Evolutionary conservation across 768 basidiomycete genomes (phyloP), one percentile per base, ranked within the genome.

Genomic region (Pleurotus eryngii): DNA sequence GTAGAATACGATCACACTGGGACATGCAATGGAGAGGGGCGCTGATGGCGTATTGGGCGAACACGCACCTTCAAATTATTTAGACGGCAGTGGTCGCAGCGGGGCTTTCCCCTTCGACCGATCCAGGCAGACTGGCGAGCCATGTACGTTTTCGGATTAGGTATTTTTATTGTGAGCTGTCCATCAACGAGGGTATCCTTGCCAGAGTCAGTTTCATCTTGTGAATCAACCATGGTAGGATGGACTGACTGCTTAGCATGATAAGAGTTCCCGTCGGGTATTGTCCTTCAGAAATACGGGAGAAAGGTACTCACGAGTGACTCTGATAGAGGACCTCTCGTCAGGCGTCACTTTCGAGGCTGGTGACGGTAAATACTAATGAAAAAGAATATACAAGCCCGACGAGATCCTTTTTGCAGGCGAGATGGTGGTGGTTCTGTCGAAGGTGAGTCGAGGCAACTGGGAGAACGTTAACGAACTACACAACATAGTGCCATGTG

Each of bases 91-190:
- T 86, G 81, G 72, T 89, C 87, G 64, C 87, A 89, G 49, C 87
- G 78, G 61, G 87, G 86, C 65, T 89, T 89, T 51, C 87, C 87
- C 71, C 87, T 77, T 58, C 85, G 80, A 57, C 86, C 86, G 60
- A 87, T 86, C 87, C 87, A 89, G 56, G 84, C 83, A 42, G 86
- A 88, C 67, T 84, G 85, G 59, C 81, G 83, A 64, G 80, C 83
- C 81, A 83, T 80, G 69, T 81, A 86, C 51, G 82, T 76, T 72
- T 82, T 84, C 37, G 83, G 81, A 64, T 85, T 86, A 2, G 86
- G 85, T 61, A 87, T 87, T 58, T 81, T 77, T 63, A 87, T 85
- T 47, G 79, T 85, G 62, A 86, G 74, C 59, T 80, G 81, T 49
- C 73, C 73, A 65, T 82, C 81, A 67, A 79, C 81, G 57, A 71